These are phyloP conservation scores for Sclerotinia borealis DNA, from an alignment of 2,329 filamentous ascomycete genomes.

Conservation along the genomic window DNA sequence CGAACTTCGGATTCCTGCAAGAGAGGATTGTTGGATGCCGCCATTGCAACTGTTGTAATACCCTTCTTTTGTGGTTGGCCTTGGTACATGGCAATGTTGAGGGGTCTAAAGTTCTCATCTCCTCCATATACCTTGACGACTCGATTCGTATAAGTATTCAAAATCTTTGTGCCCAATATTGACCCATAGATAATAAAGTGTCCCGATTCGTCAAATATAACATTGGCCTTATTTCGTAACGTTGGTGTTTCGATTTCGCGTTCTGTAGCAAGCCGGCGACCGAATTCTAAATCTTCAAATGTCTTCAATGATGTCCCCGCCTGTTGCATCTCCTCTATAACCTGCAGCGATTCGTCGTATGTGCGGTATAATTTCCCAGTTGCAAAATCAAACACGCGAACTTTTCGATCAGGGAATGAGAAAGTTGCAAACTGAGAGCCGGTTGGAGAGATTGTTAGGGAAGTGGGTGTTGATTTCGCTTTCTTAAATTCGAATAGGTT, in stretches of 20 bases:
- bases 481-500: constrained; percentile 98
- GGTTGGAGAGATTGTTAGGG: constrained; percentile 77
- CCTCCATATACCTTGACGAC: constrained; percentile 85
- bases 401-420: constrained; percentile 88
- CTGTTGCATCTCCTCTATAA: constrained; percentile 91
- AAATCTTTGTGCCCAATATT: constrained; percentile 84
- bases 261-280: constrained; percentile 78
- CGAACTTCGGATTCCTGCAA: constrained; percentile 85
- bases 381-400: constrained; percentile 88
- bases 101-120: constrained; percentile 78
- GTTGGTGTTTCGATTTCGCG: constrained; percentile 71
- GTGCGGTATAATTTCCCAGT: constrained; percentile 83
- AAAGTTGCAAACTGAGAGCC: constrained; percentile 82
- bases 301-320: constrained; percentile 77
- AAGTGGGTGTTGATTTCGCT: constrained; percentile 75
- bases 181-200: constrained; percentile 95
- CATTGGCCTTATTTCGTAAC: constrained; percentile 67
- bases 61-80: constrained; percentile 93
- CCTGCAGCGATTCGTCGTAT: constrained; percentile 89
- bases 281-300: constrained; percentile 87
- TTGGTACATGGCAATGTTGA: constrained; percentile 86
- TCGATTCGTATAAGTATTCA: constrained; percentile 92
- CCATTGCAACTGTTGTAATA: constrained; percentile 92
- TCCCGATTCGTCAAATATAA: constrained; percentile 92
- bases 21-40: constrained; percentile 86